Percentiles rank a stretch among this genome's conserved stretches.
Conservation (phyloP, 805 yeast genomes). For the Tetrapisispora nanseiensis region DNA sequence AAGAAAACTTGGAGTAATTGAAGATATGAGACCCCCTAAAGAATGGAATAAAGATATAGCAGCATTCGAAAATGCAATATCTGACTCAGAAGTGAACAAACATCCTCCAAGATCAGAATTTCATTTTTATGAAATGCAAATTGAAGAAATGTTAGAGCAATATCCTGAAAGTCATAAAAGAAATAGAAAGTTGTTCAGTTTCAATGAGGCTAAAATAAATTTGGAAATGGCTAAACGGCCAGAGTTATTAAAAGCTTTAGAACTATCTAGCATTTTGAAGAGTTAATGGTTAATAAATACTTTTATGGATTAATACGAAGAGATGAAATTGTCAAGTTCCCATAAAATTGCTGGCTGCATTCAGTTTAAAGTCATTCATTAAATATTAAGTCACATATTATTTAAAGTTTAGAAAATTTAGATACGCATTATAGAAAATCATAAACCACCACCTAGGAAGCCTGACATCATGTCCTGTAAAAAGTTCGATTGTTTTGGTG, state of each 20-base stretch:
- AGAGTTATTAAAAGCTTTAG: constrained; percentile 57
- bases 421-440: too few species aligned
- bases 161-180: constrained; percentile 74
- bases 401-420: too few species aligned
- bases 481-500: constrained; percentile 45
- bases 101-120: constrained; percentile 73
- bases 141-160: constrained; percentile 40
- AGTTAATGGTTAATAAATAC: not conserved
- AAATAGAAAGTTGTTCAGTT: constrained; percentile 65
- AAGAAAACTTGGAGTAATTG: constrained; percentile 50
- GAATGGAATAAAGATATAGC: constrained; percentile 30
- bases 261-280: constrained; percentile 38
- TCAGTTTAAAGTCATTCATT: not conserved
- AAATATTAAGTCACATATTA: too few species aligned
- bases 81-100: constrained; percentile 21
- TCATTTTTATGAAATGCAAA: constrained; percentile 73
- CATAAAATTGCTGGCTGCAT: too few species aligned
- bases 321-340: not conserved
- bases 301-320: not conserved
- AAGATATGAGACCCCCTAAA: constrained; percentile 47
- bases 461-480: constrained; percentile 73
- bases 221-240: constrained; percentile 49
- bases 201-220: constrained; percentile 55
- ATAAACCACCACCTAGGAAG: constrained; percentile 36
- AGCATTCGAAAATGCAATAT: constrained; percentile 14